phyloP scores from a whole-genome alignment of 495 filamentous ascomycete genomes.

The Patellaria atrata region DNA sequence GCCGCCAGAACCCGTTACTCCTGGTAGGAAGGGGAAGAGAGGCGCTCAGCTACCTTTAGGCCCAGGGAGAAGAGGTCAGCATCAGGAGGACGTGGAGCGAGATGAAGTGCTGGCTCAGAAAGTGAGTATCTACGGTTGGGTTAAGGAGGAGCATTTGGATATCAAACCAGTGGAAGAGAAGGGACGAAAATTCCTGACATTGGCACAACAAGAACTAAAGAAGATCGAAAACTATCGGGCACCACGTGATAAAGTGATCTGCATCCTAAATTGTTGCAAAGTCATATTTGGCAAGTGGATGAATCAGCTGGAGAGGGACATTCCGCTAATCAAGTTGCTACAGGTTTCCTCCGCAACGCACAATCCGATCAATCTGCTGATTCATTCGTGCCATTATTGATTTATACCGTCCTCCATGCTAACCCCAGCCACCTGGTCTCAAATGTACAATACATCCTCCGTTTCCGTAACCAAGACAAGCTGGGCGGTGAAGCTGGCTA shows the following conservation, averaged over 20 bases:
- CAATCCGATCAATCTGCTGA: conserved; percentile 92
- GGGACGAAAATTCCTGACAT: conserved; percentile 69
- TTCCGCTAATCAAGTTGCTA: no score
- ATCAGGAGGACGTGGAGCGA: conserved; percentile 95
- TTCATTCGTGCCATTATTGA: conserved; percentile 87
- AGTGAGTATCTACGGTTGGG: conserved; percentile 91
- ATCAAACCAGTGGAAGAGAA: conserved; percentile 74
- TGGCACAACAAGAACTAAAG: conserved; percentile 84
- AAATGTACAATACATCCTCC: conserved; percentile 94
- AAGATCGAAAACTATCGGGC: conserved; percentile 96
- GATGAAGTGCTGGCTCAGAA: conserved; percentile 93
- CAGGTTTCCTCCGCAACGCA: conserved; percentile 78
- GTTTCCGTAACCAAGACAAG: conserved; percentile 96
- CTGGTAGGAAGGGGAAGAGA: conserved; percentile 52
- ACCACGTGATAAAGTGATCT: conserved; percentile 95
- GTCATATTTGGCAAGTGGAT: conserved; percentile 80
- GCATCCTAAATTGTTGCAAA: conserved; percentile 96
- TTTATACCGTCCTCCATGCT: conserved; percentile 87
- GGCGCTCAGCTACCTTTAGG: conserved; percentile 55
- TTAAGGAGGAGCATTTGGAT: conserved; percentile 85
- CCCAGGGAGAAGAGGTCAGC: conserved; percentile 78
- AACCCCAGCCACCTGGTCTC: conserved; percentile 92
- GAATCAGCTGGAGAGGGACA: not conserved
- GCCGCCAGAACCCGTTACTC: conserved; percentile 56
- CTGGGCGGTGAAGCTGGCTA: conserved; percentile 93